Percentiles rank a stretch among this genome's conserved stretches.
These are phyloP conservation scores for barrel medic (Medicago truncatula) DNA, from an alignment of 306 rosid species.

Conservation along the genomic window DNA sequence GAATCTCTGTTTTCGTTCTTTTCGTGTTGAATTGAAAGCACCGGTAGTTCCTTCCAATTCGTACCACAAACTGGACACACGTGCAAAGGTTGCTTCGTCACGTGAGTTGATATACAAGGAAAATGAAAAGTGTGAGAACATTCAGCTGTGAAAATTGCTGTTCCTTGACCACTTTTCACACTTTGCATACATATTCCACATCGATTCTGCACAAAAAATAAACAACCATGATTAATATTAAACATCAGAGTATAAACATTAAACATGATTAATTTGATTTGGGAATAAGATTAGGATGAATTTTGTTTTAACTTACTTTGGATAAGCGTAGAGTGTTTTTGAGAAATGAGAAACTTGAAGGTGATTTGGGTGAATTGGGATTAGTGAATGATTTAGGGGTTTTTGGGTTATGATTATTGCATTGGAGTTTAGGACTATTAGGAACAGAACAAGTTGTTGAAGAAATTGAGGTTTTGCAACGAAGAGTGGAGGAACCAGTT, in stretches of 20 bases:
- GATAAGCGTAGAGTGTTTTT: conserved; percentile 69
- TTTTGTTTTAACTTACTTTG: conserved; percentile 51
- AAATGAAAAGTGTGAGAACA: conserved; percentile 94
- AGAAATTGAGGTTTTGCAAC: conserved; percentile 71
- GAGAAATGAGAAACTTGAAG: conserved; percentile 83
- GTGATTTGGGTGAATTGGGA: conserved; percentile 83
- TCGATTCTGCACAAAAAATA: conserved; percentile 63
- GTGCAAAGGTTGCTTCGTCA: conserved; percentile 60
- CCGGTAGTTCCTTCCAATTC: conserved; percentile 80
- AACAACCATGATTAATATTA: conserved; percentile 1
- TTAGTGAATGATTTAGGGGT: conserved; percentile 59
- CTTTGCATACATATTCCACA: conserved; percentile 87
- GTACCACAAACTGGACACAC: conserved; percentile 83
- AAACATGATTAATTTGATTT: neutral
- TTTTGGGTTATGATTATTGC: conserved; percentile 49
- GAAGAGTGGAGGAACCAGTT: conserved; percentile 62
- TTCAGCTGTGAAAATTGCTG: conserved; percentile 94
- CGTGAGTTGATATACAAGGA: conserved; percentile 76
- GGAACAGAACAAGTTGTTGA: conserved; percentile 63
- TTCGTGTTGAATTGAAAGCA: conserved; percentile 52
- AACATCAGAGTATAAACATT: neutral
- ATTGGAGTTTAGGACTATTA: conserved; percentile 79
- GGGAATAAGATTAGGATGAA: too few species aligned
- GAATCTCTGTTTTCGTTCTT: conserved; percentile 47
- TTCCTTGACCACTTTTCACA: conserved; percentile 90